Conservation (phyloP, 805 yeast species). For the Zygoascus bituminiphila region DNA sequence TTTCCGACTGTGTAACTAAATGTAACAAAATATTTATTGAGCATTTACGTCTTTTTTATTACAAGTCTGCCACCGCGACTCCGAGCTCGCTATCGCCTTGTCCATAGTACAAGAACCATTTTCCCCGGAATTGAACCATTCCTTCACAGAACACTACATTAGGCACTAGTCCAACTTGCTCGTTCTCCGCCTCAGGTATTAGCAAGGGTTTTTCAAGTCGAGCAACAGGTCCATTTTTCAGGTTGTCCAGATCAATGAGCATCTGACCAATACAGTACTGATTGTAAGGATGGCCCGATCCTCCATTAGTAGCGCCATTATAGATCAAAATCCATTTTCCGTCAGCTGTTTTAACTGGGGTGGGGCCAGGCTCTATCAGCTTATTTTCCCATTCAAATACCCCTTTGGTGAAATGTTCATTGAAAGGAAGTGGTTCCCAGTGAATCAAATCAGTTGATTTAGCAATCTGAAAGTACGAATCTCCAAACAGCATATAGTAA, state of each 20-base stretch:
- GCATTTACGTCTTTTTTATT: background rate
- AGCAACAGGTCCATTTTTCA: constrained; percentile 7
- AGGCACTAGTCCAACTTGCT: constrained; percentile 6
- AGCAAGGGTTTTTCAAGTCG: constrained; percentile 5
- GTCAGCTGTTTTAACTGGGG: constrained; percentile 7
- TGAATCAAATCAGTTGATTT: constrained; percentile 5
- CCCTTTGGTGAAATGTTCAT: constrained; percentile 6
- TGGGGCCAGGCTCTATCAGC: constrained; percentile 9
- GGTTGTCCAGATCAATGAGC: constrained; percentile 5
- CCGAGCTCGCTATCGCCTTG: constrained; percentile 8
- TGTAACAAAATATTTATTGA: too few relatives aligned
- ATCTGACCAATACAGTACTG: constrained; percentile 11
- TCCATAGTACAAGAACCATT: constrained; percentile 10
- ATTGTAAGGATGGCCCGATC: background rate
- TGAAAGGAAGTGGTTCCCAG: constrained; percentile 5
- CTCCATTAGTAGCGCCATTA: constrained; percentile 7
- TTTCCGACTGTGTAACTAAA: too few relatives aligned
- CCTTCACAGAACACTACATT: constrained; percentile 10
- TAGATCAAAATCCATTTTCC: constrained; percentile 8
- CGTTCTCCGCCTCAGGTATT: constrained; percentile 4
- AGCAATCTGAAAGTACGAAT: constrained; percentile 5
- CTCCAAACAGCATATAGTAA: constrained; percentile 8
- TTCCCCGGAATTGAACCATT: constrained; percentile 4
- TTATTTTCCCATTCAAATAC: constrained; percentile 5
- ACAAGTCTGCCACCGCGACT: constrained; percentile 3